These are phyloP conservation scores for Sarocladiaceae sp. DNA, from an alignment of 2,329 filamentous ascomycete genomes.

Conservation along the genomic window DNA sequence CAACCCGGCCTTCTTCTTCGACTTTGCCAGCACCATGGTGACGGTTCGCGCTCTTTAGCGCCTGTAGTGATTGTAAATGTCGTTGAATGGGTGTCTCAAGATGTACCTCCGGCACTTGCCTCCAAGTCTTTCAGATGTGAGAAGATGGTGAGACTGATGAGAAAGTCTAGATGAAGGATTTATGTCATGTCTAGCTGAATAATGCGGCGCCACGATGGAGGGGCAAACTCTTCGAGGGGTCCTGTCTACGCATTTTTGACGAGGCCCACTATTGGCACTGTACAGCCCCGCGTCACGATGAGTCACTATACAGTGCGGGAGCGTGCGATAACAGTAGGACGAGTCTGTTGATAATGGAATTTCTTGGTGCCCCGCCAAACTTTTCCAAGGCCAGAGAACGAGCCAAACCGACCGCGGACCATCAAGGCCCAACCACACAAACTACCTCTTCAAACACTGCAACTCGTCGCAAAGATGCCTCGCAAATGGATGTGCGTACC, in stretches of 20 bases:
- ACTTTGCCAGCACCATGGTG: conserved; percentile 56
- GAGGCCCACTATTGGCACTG: conserved; percentile 23
- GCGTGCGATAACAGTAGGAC: background rate
- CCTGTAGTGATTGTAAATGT: background rate
- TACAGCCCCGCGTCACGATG: conserved; percentile 11
- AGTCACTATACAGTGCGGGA: conserved; percentile 3
- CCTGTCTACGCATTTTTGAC: no score
- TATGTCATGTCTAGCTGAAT: conserved; percentile 26
- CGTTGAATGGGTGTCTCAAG: no score
- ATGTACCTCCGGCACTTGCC: no score
- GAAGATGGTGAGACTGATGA: conserved; percentile 4
- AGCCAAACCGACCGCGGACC: background rate
- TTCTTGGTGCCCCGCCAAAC: conserved; percentile 13
- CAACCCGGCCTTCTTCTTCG: conserved; percentile 89
- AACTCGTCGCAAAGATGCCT: conserved; percentile 17
- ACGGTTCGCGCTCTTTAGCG: background rate
- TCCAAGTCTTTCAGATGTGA: background rate
- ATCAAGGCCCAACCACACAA: conserved; percentile 4
- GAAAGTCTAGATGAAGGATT: background rate
- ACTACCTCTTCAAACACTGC: background rate
- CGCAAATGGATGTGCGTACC: conserved; percentile 59
- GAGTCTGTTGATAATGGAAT: conserved; percentile 12
- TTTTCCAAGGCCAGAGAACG: conserved; percentile 6
- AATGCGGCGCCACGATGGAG: conserved; percentile 35
- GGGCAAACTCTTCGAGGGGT: conserved; percentile 35